Percentiles rank a stretch among this genome's conserved stretches.
Evolutionary conservation across 495 filamentous ascomycete species (phyloP).

Genomic region (Pseudomonodictys pantanalensis): DNA sequence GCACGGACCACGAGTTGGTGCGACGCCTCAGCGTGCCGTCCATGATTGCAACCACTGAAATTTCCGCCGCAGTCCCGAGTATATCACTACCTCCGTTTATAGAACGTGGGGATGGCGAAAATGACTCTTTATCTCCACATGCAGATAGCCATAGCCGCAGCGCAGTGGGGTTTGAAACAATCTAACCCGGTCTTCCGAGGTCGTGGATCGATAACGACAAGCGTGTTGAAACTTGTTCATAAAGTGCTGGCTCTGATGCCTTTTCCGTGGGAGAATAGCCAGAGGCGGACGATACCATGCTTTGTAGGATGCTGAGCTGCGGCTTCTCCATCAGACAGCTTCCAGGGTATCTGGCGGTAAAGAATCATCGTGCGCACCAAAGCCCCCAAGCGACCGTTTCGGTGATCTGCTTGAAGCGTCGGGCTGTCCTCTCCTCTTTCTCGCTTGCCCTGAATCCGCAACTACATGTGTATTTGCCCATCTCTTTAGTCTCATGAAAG

Average conservation of each 20-base stretch:
- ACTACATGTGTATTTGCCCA: slow-evolving; percentile 77
- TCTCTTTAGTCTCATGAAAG: slow-evolving; percentile 63
- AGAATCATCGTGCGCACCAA: neutral
- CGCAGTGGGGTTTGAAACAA: neutral
- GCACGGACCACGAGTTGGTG: slow-evolving; percentile 11
- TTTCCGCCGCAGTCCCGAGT: slow-evolving; percentile 11
- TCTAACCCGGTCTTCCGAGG: neutral
- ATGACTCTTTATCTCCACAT: slow-evolving; percentile 2
- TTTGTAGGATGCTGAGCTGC: neutral
- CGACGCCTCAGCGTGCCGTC: neutral
- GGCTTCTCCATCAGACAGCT: neutral
- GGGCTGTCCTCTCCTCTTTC: slow-evolving; percentile 36
- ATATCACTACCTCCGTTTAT: neutral
- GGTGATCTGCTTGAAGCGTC: neutral
- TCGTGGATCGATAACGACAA: neutral
- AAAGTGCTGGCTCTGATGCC: neutral
- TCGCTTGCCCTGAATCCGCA: slow-evolving; percentile 28
- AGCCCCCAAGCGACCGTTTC: neutral
- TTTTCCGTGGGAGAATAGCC: too few species aligned
- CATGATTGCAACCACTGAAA: slow-evolving; percentile 26
- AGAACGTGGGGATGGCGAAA: neutral
- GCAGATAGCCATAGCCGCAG: neutral
- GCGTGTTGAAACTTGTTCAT: neutral
- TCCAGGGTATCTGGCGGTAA: slow-evolving; percentile 27
- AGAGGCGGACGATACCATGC: too few species aligned